phyloP scores from a whole-genome alignment of 2,329 filamentous ascomycete genomes.

The Fusarium sterilihyphosum region DNA sequence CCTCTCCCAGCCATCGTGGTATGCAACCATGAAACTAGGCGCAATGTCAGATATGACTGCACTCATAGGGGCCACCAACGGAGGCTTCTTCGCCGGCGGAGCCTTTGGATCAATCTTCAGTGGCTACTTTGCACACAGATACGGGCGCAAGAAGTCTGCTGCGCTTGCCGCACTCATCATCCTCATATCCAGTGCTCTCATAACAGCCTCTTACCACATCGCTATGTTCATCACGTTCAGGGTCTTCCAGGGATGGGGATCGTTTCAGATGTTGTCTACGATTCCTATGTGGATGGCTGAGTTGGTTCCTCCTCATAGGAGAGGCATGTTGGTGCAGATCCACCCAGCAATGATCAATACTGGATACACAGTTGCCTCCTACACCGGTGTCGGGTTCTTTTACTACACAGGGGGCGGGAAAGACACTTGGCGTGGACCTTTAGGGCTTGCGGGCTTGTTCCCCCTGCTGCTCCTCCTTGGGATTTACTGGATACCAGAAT shows the following conservation, averaged over 20 bases:
- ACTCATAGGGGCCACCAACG: background rate
- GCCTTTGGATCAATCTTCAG: background rate
- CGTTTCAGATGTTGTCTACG: background rate
- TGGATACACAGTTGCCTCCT: background rate
- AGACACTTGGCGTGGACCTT: background rate
- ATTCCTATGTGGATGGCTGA: background rate
- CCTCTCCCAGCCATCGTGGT: background rate
- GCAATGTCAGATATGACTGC: background rate
- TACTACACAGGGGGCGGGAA: background rate
- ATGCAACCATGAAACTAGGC: background rate
- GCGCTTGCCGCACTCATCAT: background rate
- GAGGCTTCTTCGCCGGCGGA: background rate
- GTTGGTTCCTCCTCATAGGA: background rate
- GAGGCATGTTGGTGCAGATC: background rate
- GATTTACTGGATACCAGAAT: background rate
- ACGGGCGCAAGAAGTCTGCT: background rate
- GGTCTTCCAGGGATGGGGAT: background rate
- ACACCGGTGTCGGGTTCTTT: background rate
- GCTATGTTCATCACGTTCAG: background rate
- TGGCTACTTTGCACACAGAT: background rate
- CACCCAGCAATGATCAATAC: background rate
- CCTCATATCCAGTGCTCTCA: background rate
- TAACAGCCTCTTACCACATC: background rate
- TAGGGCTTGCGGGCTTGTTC: background rate
- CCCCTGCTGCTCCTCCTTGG: background rate